Conservation (phyloP, 2,329 filamentous ascomycete genomes). For the Hypoxylon sp. region DNA sequence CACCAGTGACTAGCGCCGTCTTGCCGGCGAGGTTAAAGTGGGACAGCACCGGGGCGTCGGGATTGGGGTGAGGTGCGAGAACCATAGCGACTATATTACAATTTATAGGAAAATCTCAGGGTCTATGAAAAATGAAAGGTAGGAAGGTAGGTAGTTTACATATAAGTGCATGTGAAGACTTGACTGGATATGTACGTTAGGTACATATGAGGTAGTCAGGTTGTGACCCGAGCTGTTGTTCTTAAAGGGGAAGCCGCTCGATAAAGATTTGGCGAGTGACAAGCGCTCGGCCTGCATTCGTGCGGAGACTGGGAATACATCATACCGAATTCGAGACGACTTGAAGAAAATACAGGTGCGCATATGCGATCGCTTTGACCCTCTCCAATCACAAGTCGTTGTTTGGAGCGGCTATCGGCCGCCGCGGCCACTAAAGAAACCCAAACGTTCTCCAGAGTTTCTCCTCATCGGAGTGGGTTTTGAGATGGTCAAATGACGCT, state of each 20-base stretch:
- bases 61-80: slow-evolving; percentile 52
- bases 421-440: slow-evolving; percentile 5
- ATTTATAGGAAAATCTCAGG: not conserved
- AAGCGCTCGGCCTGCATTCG: slow-evolving; percentile 37
- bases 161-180: not conserved
- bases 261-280: slow-evolving; percentile 21
- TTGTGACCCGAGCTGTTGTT: slow-evolving; percentile 1
- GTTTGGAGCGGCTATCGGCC: slow-evolving; percentile 18
- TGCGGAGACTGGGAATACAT: slow-evolving; percentile 43
- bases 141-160: not conserved
- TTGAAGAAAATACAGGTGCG: slow-evolving; percentile 12
- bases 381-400: slow-evolving; percentile 37
- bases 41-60: slow-evolving; percentile 52
- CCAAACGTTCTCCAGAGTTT: slow-evolving; percentile 5
- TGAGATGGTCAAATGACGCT: not conserved
- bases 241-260: slow-evolving; percentile 21
- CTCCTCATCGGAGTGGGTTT: slow-evolving; percentile 34
- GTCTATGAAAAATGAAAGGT: not conserved
- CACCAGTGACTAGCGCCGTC: slow-evolving; percentile 52
- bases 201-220: not conserved
- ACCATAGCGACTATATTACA: slow-evolving; percentile 45
- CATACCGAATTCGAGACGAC: slow-evolving; percentile 35
- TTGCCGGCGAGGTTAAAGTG: slow-evolving; percentile 53
- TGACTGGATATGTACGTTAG: not conserved
- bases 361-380: slow-evolving; percentile 25